Evolutionary conservation across 192 early-diverging fungal species (phyloP).

Genomic region (Coemansia erecta): DNA sequence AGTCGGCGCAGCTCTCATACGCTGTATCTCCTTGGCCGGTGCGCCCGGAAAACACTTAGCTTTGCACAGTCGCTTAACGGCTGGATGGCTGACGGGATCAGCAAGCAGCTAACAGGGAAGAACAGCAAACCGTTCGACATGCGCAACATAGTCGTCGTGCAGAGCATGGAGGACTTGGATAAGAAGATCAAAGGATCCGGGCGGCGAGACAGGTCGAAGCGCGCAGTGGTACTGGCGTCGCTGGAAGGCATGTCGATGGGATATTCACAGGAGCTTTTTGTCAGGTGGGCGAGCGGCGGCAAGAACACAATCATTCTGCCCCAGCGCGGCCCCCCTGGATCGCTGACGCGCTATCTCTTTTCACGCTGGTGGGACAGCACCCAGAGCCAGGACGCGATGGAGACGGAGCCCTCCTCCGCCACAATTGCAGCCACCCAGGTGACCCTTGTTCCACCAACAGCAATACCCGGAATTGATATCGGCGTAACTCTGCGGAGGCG

Average conservation of each 20-base stretch:
- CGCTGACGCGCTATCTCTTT: conserved; percentile 67
- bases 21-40: conserved; percentile 76
- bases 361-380: conserved; percentile 39
- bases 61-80: conserved; percentile 89
- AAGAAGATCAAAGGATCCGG: conserved; percentile 20
- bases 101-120: conserved; percentile 64
- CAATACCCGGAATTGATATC: conserved; percentile 29
- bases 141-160: conserved; percentile 68
- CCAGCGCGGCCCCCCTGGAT: conserved; percentile 70
- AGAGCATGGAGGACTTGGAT: conserved; percentile 56
- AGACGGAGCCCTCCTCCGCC: neutral
- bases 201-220: conserved; percentile 68
- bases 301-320: conserved; percentile 74
- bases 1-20: conserved; percentile 60
- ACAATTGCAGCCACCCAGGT: conserved; percentile 1
- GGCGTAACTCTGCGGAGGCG: conserved; percentile 54
- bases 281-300: conserved; percentile 60
- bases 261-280: conserved; percentile 75
- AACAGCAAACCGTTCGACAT: conserved; percentile 90
- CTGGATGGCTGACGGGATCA: conserved; percentile 91
- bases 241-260: conserved; percentile 78
- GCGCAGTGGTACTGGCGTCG: conserved; percentile 84
- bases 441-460: conserved; percentile 22
- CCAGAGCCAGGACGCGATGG: conserved; percentile 3
- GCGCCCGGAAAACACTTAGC: conserved; percentile 70